Conservation (phyloP, 2,329 filamentous ascomycete genomes). For the Helotiales sp. region DNA sequence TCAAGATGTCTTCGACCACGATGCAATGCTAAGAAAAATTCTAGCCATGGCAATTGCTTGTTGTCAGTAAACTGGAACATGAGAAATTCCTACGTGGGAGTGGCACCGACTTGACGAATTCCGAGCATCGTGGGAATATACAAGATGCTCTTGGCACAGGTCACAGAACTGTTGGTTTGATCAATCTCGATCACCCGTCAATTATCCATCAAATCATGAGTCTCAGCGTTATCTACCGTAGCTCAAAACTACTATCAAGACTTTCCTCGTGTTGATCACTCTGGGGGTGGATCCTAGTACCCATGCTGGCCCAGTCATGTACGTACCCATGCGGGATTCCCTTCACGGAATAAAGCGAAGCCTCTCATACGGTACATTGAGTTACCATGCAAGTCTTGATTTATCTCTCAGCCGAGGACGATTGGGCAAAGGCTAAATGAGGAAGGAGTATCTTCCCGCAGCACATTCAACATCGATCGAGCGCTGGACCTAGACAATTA, state of each 20-base stretch:
- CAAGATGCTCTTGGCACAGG: background rate
- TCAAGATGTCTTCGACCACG: background rate
- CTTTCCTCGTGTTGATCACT: background rate
- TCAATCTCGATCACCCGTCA: background rate
- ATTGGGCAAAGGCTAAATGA: background rate
- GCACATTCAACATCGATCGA: background rate
- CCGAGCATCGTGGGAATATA: background rate
- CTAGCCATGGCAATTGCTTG: background rate
- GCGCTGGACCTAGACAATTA: background rate
- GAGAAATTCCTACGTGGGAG: background rate
- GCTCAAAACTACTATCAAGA: background rate
- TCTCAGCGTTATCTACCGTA: background rate
- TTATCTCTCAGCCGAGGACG: background rate
- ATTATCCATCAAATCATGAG: constrained; percentile 1
- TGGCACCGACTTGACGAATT: background rate
- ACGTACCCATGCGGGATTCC: background rate
- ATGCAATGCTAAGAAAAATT: background rate
- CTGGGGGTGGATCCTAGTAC: background rate
- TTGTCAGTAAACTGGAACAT: background rate
- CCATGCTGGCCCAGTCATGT: background rate
- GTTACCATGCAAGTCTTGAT: background rate
- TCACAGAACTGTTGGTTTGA: background rate
- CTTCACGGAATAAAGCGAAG: background rate
- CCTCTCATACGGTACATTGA: background rate
- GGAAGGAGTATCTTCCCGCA: background rate